A percentile compares a stretch with the other conserved stretches of the same genome.
Conservation (phyloP, 768 basidiomycete genomes). For the Termitomyces bulborhizus region DNA sequence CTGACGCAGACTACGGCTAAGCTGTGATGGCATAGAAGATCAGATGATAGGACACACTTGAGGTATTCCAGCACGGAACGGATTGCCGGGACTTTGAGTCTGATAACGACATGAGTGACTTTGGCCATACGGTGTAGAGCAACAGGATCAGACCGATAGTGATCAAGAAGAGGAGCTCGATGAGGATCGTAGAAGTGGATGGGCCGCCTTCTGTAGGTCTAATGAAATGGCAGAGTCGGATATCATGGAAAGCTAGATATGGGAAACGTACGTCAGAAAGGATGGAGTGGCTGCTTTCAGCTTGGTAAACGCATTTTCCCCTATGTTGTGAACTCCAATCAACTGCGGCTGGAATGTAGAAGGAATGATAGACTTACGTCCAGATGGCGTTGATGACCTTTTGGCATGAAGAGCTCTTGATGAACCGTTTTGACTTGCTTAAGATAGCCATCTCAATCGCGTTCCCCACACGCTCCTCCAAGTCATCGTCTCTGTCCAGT, state of each 20-base stretch:
- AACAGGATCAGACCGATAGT: slow-evolving; percentile 65
- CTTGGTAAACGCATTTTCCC: slow-evolving; percentile 88
- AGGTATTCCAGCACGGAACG: slow-evolving; percentile 86
- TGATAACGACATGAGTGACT: slow-evolving; percentile 20
- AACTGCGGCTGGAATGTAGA: neutral
- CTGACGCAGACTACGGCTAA: slow-evolving; percentile 27
- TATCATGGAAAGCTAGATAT: neutral
- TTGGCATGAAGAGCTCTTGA: slow-evolving; percentile 84
- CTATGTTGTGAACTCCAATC: slow-evolving; percentile 27
- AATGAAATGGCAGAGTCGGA: neutral
- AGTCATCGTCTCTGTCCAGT: slow-evolving; percentile 61
- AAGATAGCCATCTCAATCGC: slow-evolving; percentile 92
- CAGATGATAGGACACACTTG: slow-evolving; percentile 44
- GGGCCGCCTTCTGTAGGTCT: slow-evolving; percentile 93
- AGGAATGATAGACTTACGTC: slow-evolving; percentile 41
- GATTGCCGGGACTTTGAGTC: slow-evolving; percentile 89
- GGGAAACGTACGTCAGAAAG: slow-evolving; percentile 68
- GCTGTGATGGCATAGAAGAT: neutral
- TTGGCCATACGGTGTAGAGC: neutral
- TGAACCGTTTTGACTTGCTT: slow-evolving; percentile 81
- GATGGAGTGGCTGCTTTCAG: slow-evolving; percentile 81
- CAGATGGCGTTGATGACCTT: slow-evolving; percentile 84
- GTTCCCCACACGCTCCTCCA: slow-evolving; percentile 80
- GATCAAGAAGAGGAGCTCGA: slow-evolving; percentile 89
- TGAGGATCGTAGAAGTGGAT: slow-evolving; percentile 94